Base-by-base conservation (phyloP, 2,329 filamentous ascomycete genomes). In the Talaromyces rugulosus region DNA sequence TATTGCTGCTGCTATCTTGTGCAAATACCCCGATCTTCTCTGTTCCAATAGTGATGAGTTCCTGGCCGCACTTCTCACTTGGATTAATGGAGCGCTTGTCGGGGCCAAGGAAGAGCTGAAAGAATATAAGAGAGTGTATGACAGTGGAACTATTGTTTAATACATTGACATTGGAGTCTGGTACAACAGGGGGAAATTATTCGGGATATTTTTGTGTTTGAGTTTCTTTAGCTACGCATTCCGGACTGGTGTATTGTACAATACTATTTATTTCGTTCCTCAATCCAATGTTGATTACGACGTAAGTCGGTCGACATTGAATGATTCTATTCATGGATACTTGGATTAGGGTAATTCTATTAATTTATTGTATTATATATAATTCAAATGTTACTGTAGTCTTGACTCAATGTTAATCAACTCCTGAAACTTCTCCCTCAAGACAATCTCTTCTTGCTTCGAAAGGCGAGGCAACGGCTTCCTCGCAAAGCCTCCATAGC, bases 401-500 rank as follows among this genome's bases (percentile, higher is more conserved):
- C 50, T 53, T 31, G 28, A 53, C 30, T 61, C 53, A 11, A 61
- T 36, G 18, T 52, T 51, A 23, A 56, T 40, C 14, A 61, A 47
- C 42, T 58, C 59, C 44, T 57, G 36, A 30, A 61, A 58, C 8
- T 23, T 40, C 5, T 58, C 54, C 8, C 14, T 11, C 30, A 50
- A n/a, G n/a, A 33, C 11, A 30, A 52, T 58, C 2, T 33, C 34
- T 44, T 61, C 54, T 31, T 61, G 54, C 64, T 66, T 64, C 55
- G 70, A 77, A 12, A 80, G 79, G 64, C 77, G 74, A 27, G 79
- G 80, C 58, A 83, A 75, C 30, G 85, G 33, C 34, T 54, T 53
- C 31, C 58, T 60, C 47, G 27, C 55, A 27, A 31, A 52, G 27
- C 27, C 34, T 18, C 90, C 90, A 72, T 92, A 93, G 56, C 89